phyloP scores from a whole-genome alignment of 176 grass and related monocot genomes.

The Musa itinerans region DNA sequence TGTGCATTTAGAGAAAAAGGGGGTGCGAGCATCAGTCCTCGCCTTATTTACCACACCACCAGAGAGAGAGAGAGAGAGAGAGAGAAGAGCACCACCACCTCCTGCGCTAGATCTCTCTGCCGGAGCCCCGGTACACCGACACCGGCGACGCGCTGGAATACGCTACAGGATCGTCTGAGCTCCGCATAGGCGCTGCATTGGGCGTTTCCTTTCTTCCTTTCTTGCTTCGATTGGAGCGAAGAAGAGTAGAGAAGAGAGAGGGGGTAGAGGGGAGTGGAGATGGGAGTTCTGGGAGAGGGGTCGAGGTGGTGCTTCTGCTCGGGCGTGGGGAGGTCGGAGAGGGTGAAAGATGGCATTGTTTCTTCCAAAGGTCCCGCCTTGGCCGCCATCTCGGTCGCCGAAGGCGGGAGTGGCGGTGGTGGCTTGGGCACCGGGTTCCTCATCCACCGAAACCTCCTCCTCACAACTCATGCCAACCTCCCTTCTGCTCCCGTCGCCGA shows the following conservation, averaged over 20 bases:
- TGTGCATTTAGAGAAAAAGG: neutral
- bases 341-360: slow-evolving; percentile 50
- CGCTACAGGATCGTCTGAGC: neutral
- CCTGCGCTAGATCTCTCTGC: neutral
- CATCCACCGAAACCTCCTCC: slow-evolving; percentile 77
- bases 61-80: neutral
- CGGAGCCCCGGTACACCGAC: neutral
- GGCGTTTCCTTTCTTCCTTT: neutral
- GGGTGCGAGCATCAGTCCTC: neutral
- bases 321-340: slow-evolving; percentile 48
- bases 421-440: slow-evolving; percentile 46
- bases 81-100: neutral
- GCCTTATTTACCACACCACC: neutral
- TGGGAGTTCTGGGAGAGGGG: slow-evolving; percentile 51
- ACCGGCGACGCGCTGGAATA: neutral
- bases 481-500: slow-evolving; percentile 48
- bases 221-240: neutral
- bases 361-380: slow-evolving; percentile 43
- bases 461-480: slow-evolving; percentile 74
- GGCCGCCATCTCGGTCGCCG: slow-evolving; percentile 33
- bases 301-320: slow-evolving; percentile 76
- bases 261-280: slow-evolving; percentile 1
- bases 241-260: neutral
- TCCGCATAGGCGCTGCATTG: neutral
- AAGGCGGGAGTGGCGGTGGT: slow-evolving; percentile 17